Percentiles rank a stretch among this genome's conserved stretches.
Evolutionary conservation across 1,284 basidiomycete species (phyloP).

Genomic region (Sanghuangporus weigelae): DNA sequence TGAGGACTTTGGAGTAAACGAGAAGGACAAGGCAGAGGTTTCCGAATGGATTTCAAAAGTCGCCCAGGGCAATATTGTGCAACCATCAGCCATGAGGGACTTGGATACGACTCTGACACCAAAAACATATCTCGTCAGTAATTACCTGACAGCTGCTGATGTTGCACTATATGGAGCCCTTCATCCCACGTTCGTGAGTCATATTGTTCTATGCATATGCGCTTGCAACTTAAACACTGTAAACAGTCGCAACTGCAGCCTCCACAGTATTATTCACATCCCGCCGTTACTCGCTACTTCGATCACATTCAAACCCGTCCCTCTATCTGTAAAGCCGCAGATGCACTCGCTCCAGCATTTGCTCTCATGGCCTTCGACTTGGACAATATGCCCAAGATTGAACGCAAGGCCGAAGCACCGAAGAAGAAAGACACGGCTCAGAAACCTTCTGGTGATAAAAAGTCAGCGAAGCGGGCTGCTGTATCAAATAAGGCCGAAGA

Average conservation of each 20-base stretch:
- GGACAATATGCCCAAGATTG: conserved; percentile 64
- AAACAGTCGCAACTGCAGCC: conserved; percentile 60
- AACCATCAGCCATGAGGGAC: conserved; percentile 48
- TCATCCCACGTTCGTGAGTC: conserved; percentile 74
- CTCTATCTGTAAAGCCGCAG: conserved; percentile 51
- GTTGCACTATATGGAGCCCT: conserved; percentile 80
- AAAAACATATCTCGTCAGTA: conserved; percentile 78
- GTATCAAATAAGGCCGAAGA: conserved; percentile 23
- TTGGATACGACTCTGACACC: conserved; percentile 71
- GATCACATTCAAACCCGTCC: conserved; percentile 78
- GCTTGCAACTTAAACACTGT: background rate
- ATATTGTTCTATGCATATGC: background rate
- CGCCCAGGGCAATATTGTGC: conserved; percentile 45
- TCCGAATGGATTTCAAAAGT: conserved; percentile 67
- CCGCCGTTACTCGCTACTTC: conserved; percentile 88
- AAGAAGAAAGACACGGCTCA: conserved; percentile 81
- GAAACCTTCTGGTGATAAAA: conserved; percentile 33
- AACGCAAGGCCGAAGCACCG: conserved; percentile 66
- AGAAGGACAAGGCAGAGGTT: conserved; percentile 61
- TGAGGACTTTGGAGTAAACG: conserved; percentile 47
- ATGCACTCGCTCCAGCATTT: conserved; percentile 51
- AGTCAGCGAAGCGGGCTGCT: conserved; percentile 22
- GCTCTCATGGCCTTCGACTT: conserved; percentile 66
- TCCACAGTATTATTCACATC: conserved; percentile 66
- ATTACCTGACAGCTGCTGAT: conserved; percentile 83